Conservation (phyloP, 495 filamentous ascomycete species). For the Aspergillus homomorphus region DNA sequence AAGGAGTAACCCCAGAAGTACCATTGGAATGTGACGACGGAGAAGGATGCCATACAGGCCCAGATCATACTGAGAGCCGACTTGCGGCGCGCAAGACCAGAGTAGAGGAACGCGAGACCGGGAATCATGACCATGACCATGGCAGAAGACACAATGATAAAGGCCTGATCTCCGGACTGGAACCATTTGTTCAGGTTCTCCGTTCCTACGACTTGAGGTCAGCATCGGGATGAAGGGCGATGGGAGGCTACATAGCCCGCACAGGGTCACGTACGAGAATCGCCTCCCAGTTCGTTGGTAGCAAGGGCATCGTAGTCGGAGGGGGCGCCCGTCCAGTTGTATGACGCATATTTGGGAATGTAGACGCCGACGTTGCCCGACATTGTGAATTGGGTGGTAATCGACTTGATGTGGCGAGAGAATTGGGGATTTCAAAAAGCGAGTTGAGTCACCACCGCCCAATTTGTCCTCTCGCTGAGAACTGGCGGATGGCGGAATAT, state of each 20-base stretch:
- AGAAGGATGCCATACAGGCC: slow-evolving; percentile 63
- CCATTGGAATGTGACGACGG: slow-evolving; percentile 70
- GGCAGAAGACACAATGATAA: slow-evolving; percentile 85
- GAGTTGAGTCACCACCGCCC: slow-evolving; percentile 4
- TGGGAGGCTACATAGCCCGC: not conserved
- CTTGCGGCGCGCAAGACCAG: slow-evolving; percentile 61
- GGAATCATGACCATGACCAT: slow-evolving; percentile 95
- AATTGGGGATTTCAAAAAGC: not conserved
- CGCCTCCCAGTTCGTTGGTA: slow-evolving; percentile 64
- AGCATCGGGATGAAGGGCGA: slow-evolving; percentile 8
- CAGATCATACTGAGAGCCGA: slow-evolving; percentile 68
- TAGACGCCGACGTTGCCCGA: slow-evolving; percentile 26
- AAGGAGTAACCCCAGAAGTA: slow-evolving; percentile 74
- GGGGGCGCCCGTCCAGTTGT: slow-evolving; percentile 80
- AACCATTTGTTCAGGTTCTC: slow-evolving; percentile 91
- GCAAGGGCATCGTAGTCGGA: slow-evolving; percentile 69
- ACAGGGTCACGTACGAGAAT: slow-evolving; percentile 61
- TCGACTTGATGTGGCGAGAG: not conserved
- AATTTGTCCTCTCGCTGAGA: not conserved
- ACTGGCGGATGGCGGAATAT: not conserved
- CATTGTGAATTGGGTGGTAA: slow-evolving; percentile 7
- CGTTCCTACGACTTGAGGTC: slow-evolving; percentile 41
- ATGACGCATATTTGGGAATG: slow-evolving; percentile 55
- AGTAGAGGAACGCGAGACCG: slow-evolving; percentile 69
- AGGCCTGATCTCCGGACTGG: slow-evolving; percentile 70